Conservation (phyloP, 108 stramenopile genomes). For the Nitzschia sp. region DNA sequence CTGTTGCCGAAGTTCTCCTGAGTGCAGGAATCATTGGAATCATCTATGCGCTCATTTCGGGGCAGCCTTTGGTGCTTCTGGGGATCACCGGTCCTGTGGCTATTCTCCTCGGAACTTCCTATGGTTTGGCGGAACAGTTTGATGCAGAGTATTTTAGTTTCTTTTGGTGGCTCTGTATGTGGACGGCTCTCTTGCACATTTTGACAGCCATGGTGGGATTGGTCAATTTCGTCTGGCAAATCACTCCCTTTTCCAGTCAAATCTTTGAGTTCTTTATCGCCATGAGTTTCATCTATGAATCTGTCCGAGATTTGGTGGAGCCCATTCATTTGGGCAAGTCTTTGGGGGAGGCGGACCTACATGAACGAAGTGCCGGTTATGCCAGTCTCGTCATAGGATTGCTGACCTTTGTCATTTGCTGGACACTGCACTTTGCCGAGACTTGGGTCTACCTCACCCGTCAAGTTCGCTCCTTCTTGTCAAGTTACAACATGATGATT, state of each 20-base stretch:
- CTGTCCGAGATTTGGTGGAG: constrained; percentile 39
- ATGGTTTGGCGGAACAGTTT: constrained; percentile 41
- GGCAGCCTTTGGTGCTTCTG: constrained; percentile 65
- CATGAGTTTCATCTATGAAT: constrained; percentile 43
- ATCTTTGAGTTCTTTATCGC: constrained; percentile 71
- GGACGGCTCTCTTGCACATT: constrained; percentile 48
- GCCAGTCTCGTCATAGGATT: constrained; percentile 43
- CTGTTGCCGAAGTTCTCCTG: constrained; percentile 43
- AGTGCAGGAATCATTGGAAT: constrained; percentile 53
- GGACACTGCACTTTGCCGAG: constrained; percentile 51
- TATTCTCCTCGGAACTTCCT: constrained; percentile 50
- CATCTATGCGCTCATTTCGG: constrained; percentile 55
- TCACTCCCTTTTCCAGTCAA: constrained; percentile 64
- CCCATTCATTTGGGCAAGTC: constrained; percentile 30
- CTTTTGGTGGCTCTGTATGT: constrained; percentile 62
- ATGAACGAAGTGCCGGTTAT: constrained; percentile 31
- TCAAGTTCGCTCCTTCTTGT: constrained; percentile 34
- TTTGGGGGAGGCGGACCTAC: background rate
- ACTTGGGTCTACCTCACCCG: constrained; percentile 41
- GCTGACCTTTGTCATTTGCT: constrained; percentile 35
- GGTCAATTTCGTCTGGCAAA: constrained; percentile 47
- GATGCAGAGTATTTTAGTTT: constrained; percentile 60
- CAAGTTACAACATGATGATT: constrained; percentile 53
- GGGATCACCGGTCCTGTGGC: constrained; percentile 69
- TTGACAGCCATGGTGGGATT: constrained; percentile 40